Conservation (phyloP, 192 early-diverging fungal genomes). For the Gryganskiella cystojenkinii region DNA sequence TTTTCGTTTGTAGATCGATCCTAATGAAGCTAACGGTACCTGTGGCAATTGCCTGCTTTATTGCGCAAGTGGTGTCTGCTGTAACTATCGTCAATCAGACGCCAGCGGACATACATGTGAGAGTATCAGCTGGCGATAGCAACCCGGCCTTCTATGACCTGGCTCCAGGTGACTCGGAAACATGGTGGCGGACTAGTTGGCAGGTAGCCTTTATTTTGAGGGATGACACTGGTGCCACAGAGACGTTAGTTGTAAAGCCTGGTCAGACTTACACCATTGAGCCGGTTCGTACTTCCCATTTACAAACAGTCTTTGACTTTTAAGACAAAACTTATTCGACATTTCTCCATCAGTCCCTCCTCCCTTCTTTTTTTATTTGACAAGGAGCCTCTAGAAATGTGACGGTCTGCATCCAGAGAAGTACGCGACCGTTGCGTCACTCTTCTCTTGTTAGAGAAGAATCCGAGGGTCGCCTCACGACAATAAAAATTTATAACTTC, state of each 20-base stretch:
- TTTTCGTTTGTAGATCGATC: neutral
- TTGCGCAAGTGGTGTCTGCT: neutral
- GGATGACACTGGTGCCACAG: constrained; percentile 1
- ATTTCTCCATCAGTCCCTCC: too few species aligned
- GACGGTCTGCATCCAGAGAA: too few species aligned
- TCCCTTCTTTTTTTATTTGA: too few species aligned
- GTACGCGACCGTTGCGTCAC: too few species aligned
- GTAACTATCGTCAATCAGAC: neutral
- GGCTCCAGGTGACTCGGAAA: neutral
- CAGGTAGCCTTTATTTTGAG: constrained; percentile 4
- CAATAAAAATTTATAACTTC: too few species aligned
- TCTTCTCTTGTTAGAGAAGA: too few species aligned
- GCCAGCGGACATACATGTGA: neutral
- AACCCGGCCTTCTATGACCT: neutral
- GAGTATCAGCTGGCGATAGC: neutral
- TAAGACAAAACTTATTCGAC: too few species aligned
- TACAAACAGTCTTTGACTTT: too few species aligned
- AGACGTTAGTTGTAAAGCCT: constrained; percentile 1
- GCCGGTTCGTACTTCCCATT: too few species aligned
- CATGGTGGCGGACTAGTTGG: neutral
- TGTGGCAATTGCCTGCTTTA: neutral
- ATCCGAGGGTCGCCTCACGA: too few species aligned
- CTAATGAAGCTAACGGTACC: neutral
- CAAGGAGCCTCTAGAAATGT: too few species aligned
- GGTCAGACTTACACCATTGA: neutral